Percentiles rank a stretch among this genome's conserved stretches.
Conservation (phyloP, 805 yeast genomes). For the Sungouiozyma ichnusensis region DNA sequence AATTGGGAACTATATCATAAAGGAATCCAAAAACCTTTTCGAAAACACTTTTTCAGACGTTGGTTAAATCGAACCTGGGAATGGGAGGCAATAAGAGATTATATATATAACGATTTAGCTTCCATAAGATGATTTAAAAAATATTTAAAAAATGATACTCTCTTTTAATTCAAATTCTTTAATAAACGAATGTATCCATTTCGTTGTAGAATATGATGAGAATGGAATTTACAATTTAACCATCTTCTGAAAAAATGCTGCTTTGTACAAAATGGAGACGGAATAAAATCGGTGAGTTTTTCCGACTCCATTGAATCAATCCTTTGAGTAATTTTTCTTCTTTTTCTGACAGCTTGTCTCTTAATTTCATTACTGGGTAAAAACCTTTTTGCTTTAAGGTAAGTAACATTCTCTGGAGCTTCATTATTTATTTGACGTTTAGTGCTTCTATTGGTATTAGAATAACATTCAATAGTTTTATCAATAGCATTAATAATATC, state of each 20-base stretch:
- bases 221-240: neutral
- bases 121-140: neutral
- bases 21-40: constrained; percentile 1
- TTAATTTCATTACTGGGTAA: neutral
- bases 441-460: neutral
- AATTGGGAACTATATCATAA: constrained; percentile 2
- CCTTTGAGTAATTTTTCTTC: neutral
- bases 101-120: constrained; percentile 3
- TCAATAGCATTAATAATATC: neutral
- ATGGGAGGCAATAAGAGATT: constrained; percentile 6
- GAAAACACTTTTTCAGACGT: constrained; percentile 5
- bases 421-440: neutral
- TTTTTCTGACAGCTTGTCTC: neutral
- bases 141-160: neutral
- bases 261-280: neutral
- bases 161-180: neutral
- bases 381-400: neutral
- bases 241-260: neutral
- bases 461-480: neutral
- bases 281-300: neutral
- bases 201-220: neutral
- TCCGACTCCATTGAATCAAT: neutral
- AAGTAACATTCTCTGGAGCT: neutral
- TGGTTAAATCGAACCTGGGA: constrained; percentile 7
- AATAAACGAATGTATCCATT: neutral